Evolutionary conservation across 208 protist species (phyloP).

Genomic region (Wallacemonas collosoma): DNA sequence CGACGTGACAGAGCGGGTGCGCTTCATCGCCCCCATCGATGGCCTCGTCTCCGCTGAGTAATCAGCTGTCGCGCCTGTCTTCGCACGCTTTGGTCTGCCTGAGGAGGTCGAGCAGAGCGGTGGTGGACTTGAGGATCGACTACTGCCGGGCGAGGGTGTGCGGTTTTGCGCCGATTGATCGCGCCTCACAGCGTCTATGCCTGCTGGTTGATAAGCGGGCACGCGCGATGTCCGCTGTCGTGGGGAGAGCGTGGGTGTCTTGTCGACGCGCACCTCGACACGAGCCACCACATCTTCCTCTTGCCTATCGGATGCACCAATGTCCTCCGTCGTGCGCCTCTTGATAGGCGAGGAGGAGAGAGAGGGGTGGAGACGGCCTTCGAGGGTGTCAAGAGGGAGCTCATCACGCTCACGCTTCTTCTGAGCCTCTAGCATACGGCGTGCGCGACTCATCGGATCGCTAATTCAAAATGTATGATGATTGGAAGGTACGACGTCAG

Average conservation of each 20-base stretch:
- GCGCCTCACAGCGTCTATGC: neutral
- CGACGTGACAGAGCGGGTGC: neutral
- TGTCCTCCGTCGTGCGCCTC: neutral
- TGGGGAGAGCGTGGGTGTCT: neutral
- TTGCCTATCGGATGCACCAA: no score
- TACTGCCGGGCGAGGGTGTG: neutral
- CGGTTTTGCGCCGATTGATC: neutral
- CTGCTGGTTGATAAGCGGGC: neutral
- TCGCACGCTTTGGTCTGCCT: no score
- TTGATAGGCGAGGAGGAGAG: neutral
- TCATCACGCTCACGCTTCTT: conserved; percentile 32
- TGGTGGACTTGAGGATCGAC: neutral
- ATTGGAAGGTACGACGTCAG: neutral
- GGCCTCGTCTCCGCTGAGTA: no score
- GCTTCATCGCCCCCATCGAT: neutral
- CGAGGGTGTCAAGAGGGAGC: neutral
- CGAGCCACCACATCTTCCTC: no score
- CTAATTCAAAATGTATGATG: neutral
- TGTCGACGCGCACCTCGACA: no score
- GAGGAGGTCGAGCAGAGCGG: neutral
- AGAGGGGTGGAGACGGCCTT: neutral
- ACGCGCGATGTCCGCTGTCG: neutral
- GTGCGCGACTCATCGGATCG: conserved; percentile 35
- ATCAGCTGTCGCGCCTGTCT: no score
- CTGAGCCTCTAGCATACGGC: conserved; percentile 60